Evolutionary conservation across 2,329 filamentous ascomycete genomes (phyloP).

Genomic region (Calonectria multiphialidica): DNA sequence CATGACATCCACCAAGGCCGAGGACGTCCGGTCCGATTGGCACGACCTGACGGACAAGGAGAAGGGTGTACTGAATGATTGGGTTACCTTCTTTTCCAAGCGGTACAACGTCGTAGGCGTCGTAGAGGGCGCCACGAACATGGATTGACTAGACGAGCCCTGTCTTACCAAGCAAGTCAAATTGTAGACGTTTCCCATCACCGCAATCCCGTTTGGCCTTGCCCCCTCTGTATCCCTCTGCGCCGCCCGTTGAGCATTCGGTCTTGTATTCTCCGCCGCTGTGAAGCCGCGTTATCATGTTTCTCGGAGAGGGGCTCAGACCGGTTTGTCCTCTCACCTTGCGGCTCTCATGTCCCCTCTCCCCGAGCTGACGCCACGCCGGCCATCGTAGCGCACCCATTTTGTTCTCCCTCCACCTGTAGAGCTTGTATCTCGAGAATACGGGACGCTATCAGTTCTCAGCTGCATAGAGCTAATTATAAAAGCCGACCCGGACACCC

Average conservation of each 20-base stretch:
- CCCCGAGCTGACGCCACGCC: not conserved
- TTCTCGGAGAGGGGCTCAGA: not conserved
- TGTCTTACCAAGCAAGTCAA: conserved; percentile 34
- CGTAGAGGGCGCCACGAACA: conserved; percentile 72
- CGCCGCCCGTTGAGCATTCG: not conserved
- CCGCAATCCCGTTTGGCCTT: not conserved
- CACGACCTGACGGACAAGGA: conserved; percentile 86
- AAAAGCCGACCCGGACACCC: not conserved
- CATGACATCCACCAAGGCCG: conserved; percentile 85
- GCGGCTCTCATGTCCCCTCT: not conserved
- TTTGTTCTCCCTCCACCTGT: not conserved
- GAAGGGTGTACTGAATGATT: conserved; percentile 87
- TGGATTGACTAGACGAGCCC: conserved; percentile 51
- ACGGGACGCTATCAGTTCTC: not conserved
- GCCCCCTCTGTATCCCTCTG: not conserved
- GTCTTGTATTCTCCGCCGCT: conserved; percentile 36
- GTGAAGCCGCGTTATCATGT: conserved; percentile 27
- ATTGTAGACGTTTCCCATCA: conserved; percentile 30
- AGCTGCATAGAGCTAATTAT: not conserved
- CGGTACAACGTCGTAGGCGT: conserved; percentile 90
- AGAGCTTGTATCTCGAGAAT: not conserved
- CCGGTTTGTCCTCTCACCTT: not conserved
- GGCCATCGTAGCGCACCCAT: not conserved
- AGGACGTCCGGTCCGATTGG: conserved; percentile 88
- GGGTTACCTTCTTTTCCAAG: conserved; percentile 97